Percentiles rank a stretch among this genome's conserved stretches.
These are phyloP conservation scores for Plasmodium vivax DNA, from an alignment of 169 alveolate species.

Conservation along the genomic window DNA sequence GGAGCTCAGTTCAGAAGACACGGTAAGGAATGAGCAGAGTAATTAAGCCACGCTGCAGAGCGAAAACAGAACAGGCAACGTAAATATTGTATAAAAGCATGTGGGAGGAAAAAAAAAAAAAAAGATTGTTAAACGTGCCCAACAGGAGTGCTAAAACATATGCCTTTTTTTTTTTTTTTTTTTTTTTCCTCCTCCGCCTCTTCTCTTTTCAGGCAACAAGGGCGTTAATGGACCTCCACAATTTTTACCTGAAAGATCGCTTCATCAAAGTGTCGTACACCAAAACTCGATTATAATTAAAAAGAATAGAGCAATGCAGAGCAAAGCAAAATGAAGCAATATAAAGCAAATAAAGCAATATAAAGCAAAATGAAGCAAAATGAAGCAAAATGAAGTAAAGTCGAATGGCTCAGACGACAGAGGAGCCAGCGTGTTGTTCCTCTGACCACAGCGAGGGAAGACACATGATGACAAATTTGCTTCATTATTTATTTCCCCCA, in stretches of 20 bases:
- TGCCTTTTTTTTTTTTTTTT: background rate
- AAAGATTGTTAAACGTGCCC: background rate
- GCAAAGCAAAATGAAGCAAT: background rate
- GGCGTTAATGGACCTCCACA: constrained; percentile 82
- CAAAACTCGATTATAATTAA: constrained; percentile 50
- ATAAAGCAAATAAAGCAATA: background rate
- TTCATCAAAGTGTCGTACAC: constrained; percentile 80
- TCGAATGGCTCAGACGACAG: background rate
- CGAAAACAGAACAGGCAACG: background rate
- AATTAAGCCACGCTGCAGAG: background rate
- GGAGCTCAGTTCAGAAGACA: constrained; percentile 54
- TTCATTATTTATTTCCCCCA: background rate
- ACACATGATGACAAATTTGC: background rate
- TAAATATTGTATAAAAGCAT: background rate
- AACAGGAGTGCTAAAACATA: background rate
- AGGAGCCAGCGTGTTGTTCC: background rate
- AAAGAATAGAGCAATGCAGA: background rate
- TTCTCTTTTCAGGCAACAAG: constrained; percentile 75
- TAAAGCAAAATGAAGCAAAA: no score
- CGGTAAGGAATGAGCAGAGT: constrained; percentile 1
- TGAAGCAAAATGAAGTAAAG: background rate
- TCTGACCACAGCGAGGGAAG: background rate
- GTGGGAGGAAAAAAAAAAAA: background rate
- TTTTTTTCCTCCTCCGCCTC: background rate
- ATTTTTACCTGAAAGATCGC: constrained; percentile 75